A percentile compares a stretch with the other conserved stretches of the same genome.
Evolutionary conservation across 352 stramenopile genomes (phyloP).

Genomic region (Pythium folliculosum): DNA sequence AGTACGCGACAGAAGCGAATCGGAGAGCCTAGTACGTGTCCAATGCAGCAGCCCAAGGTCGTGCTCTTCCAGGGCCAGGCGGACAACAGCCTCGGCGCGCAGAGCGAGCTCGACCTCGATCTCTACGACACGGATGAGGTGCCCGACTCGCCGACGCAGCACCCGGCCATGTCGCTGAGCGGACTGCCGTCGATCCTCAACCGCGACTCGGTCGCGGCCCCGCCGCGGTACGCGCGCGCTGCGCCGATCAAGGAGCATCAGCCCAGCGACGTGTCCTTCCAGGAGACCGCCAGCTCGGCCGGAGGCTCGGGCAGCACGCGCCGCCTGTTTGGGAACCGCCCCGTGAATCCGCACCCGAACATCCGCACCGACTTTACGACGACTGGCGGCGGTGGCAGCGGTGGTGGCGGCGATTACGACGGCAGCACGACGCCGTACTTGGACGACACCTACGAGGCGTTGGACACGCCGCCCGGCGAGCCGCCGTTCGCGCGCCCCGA

Average conservation of each 20-base stretch:
- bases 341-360: slow-evolving; percentile 31
- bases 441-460: slow-evolving; percentile 44
- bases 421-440: slow-evolving; percentile 24
- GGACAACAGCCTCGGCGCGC: slow-evolving; percentile 40
- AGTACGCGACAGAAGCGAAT: not conserved
- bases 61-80: slow-evolving; percentile 22
- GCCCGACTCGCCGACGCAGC: slow-evolving; percentile 13
- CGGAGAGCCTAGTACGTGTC: not conserved
- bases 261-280: slow-evolving; percentile 12
- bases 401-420: slow-evolving; percentile 27
- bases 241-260: slow-evolving; percentile 9
- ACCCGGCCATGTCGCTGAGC: slow-evolving; percentile 21
- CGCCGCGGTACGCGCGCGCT: not conserved
- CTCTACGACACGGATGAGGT: slow-evolving; percentile 62
- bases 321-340: slow-evolving; percentile 13
- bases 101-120: slow-evolving; percentile 64
- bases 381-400: slow-evolving; percentile 1
- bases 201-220: not conserved
- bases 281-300: slow-evolving; percentile 20
- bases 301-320: slow-evolving; percentile 19
- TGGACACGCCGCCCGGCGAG: slow-evolving; percentile 59
- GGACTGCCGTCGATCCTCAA: slow-evolving; percentile 27
- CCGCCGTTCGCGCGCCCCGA: slow-evolving; percentile 34
- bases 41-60: slow-evolving; percentile 17
- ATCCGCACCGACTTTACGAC: slow-evolving; percentile 58